Evolutionary conservation across 2,329 filamentous ascomycete species (phyloP).

Genomic region (Paecilomyces sp.): DNA sequence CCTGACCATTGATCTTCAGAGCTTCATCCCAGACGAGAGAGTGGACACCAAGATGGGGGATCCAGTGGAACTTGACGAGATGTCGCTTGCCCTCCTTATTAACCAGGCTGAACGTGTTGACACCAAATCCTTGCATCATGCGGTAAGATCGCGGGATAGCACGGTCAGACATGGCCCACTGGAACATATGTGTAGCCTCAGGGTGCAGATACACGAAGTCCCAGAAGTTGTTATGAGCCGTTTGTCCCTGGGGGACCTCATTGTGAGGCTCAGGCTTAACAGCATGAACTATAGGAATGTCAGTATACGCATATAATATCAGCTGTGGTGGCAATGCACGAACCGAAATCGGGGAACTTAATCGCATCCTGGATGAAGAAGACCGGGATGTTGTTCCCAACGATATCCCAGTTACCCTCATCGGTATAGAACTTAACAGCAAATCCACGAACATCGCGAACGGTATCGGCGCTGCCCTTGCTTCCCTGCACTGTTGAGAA

Average conservation of each 20-base stretch:
- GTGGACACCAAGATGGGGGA: conserved; percentile 66
- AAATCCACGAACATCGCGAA: conserved; percentile 76
- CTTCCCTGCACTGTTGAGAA: conserved; percentile 75
- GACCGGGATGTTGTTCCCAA: conserved; percentile 67
- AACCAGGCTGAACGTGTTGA: conserved; percentile 67
- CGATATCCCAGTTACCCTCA: conserved; percentile 70
- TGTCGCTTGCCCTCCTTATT: conserved; percentile 62
- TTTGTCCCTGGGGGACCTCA: conserved; percentile 64
- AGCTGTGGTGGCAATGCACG: background rate
- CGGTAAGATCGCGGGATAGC: conserved; percentile 66
- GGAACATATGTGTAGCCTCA: conserved; percentile 70
- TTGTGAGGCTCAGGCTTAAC: conserved; percentile 65
- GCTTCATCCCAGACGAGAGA: conserved; percentile 71
- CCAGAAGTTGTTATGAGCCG: conserved; percentile 70
- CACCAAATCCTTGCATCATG: conserved; percentile 83
- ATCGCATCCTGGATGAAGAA: conserved; percentile 72
- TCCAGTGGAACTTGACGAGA: conserved; percentile 75
- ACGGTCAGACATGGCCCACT: conserved; percentile 72
- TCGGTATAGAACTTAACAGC: conserved; percentile 71
- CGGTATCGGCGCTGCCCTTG: conserved; percentile 70
- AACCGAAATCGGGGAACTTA: conserved; percentile 62
- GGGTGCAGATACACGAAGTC: conserved; percentile 63
- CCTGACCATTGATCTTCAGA: conserved; percentile 64
- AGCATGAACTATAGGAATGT: conserved; percentile 34
- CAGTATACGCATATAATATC: conserved; percentile 1